Base-by-base conservation (phyloP, 2,329 filamentous ascomycete species). In the Neopestalotiopsis rosae region DNA sequence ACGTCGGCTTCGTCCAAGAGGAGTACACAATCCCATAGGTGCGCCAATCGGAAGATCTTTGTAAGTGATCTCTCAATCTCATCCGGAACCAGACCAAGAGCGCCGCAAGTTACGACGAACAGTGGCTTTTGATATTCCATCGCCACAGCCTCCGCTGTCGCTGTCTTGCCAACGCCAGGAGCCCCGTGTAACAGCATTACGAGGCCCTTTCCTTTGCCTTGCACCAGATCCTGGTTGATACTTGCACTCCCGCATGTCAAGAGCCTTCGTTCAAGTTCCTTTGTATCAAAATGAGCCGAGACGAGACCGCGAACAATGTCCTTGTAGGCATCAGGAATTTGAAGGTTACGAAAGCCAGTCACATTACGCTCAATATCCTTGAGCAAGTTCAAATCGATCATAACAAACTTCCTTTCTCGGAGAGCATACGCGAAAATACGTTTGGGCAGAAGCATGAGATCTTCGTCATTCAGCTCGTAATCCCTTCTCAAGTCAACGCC, bases 101-200 rank as follows among this genome's bases (percentile, higher is more conserved):
- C 84, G 61, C 85, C 85, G 12, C 83, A 86, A 0, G 85, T 87
- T 64, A 88, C 84, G 7, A 80, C 78, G 58, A 85, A 85, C 1
- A 86, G 74, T 0, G 84, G 85, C 74, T 82, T 83, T 45, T 75
- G 71, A 70, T 81, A 80, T 67, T 79, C 78, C 76, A 80, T 79
- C 1, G 82, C 81, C 0, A 83, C 77, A 1, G 80, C 81, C 69
- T 84, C 79, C 1, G 84, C 84, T 0, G 85, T 86, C 0, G 81
- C 79, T 0, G 85, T 86, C 76, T 86, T 86, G 4, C 84, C 84
- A 0, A 85, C 83, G 24, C 84, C 84, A 0, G 84, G 84, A 0
- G 82, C 79, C 20, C 85, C 84, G 68, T 86, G 83, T 0, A 86
- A 75, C 0, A 86, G 73, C 0, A 86, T 77, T 1, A 85, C 78